Base-by-base conservation (phyloP, 2,329 filamentous ascomycete species). In the Raffaelea ambrosiae region DNA sequence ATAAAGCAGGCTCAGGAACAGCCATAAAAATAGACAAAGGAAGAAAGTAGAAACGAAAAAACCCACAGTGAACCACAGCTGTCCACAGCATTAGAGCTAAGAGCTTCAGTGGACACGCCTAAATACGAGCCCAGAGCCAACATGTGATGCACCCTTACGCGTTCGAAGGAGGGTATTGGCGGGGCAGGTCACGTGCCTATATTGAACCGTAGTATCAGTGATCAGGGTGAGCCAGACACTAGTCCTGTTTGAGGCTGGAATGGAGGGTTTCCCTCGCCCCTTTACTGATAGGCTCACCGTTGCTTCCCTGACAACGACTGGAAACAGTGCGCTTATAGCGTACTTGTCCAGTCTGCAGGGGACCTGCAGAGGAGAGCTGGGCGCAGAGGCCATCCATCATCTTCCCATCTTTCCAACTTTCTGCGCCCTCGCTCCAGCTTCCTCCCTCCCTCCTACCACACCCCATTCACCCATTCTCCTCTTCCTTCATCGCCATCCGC, bases 281-380 rank as follows among this genome's bases (percentile, higher is more conserved):
- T 39, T 38, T 39, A 46, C 44, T 48, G 46, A 47, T 31, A 51
- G 46, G 46, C 39, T 40, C 38, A 26, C 26, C n/a, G 33, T 29
- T 38, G 35, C 35, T 38, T 38, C 35, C 35, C 35, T 38, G 35
- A 38, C 35, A 38, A 38, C 35, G 35, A 7, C 7, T n/a, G 26
- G 13, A 29, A 29, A 29, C 26, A 29, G 26, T 7, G 26, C 13
- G 26, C 26, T 29, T 29, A 29, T 13, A 29, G 26, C 26, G 26
- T 29, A 29, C 26, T 7, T 10, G 18, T 38, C 35, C 16, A 13
- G 26, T 29, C 7, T 7, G 26, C 13, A 29, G 26, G 18, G 35
- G 13, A 38, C 7, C 35, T 8, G 16, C 35, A 38, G 35, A 19
- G 35, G 5, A 5, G 35, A 19, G 13, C 8, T 8, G 35, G 8